These are phyloP conservation scores for Exserohilum turcica DNA, from an alignment of 2,329 filamentous ascomycete genomes.

Conservation along the genomic window DNA sequence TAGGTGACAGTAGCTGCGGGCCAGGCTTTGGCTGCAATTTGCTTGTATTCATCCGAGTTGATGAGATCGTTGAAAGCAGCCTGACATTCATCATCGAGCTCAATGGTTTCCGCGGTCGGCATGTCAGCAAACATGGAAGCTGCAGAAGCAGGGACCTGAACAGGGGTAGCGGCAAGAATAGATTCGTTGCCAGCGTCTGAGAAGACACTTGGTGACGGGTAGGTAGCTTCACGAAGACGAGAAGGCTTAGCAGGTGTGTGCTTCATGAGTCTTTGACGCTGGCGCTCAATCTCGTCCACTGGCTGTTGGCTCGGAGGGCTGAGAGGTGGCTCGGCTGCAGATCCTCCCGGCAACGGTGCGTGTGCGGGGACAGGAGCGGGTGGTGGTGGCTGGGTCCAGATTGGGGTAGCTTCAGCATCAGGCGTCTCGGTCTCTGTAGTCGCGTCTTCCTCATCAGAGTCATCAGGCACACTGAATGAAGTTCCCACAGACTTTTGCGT, in stretches of 20 bases:
- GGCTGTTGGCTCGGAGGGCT: constrained; percentile 15
- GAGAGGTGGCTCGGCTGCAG: constrained; percentile 7
- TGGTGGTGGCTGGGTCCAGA: constrained; percentile 45
- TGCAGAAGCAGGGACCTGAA: constrained; percentile 10
- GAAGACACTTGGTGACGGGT: constrained; percentile 39
- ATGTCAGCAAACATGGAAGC: constrained; percentile 26
- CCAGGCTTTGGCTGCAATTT: constrained; percentile 22
- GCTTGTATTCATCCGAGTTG: constrained; percentile 15
- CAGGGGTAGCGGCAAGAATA: constrained; percentile 25
- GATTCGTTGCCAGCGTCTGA: constrained; percentile 35
- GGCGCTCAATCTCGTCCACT: constrained; percentile 33
- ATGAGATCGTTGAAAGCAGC: constrained; percentile 18
- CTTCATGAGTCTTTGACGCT: constrained; percentile 40
- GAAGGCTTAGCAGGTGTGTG: constrained; percentile 44
- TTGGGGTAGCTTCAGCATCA: constrained; percentile 21
- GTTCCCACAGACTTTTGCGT: constrained; percentile 19
- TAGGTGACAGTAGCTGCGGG: constrained; percentile 21
- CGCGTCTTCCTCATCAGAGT: constrained; percentile 27
- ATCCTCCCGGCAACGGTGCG: constrained; percentile 33
- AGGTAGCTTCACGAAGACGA: constrained; percentile 39
- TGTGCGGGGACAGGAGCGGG: constrained; percentile 44
- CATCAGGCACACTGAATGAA: constrained; percentile 32
- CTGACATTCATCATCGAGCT: constrained; percentile 24
- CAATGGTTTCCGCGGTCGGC: constrained; percentile 24
- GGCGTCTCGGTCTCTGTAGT: constrained; percentile 21